These are phyloP conservation scores for Lyophyllum atratum DNA, from an alignment of 768 basidiomycete genomes.

Conservation along the genomic window DNA sequence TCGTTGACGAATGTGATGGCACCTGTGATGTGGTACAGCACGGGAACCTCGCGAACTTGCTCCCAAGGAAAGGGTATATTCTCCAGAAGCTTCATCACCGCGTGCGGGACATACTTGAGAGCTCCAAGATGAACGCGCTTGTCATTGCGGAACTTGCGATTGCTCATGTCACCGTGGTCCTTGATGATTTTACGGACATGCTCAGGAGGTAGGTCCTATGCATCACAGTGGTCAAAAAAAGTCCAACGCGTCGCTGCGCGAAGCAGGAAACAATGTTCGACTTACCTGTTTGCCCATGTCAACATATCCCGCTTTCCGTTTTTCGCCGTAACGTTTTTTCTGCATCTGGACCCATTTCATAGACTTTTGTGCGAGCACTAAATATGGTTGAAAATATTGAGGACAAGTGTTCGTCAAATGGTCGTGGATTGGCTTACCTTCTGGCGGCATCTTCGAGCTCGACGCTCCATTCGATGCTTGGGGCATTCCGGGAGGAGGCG, in stretches of 20 bases:
- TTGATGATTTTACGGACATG: slow-evolving; percentile 99
- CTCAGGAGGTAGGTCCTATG: slow-evolving; percentile 91
- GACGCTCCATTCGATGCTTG: slow-evolving; percentile 36
- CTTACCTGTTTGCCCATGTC: slow-evolving; percentile 91
- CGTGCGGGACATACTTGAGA: slow-evolving; percentile 97
- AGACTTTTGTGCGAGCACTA: slow-evolving; percentile 84
- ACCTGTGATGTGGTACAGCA: slow-evolving; percentile 98
- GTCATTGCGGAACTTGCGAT: slow-evolving; percentile 98
- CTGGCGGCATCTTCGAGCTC: slow-evolving; percentile 45
- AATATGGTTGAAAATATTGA: slow-evolving; percentile 12
- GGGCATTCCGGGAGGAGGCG: slow-evolving; percentile 58
- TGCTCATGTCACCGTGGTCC: slow-evolving; percentile 99
- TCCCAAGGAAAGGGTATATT: slow-evolving; percentile 99
- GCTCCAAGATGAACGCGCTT: slow-evolving; percentile 99
- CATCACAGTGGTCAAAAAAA: slow-evolving; percentile 21
- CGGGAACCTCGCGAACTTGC: slow-evolving; percentile 98
- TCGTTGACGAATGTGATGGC: slow-evolving; percentile 99
- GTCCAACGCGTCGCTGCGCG: slow-evolving; percentile 2
- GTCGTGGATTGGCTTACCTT: slow-evolving; percentile 37
- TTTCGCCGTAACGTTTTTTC: slow-evolving; percentile 89
- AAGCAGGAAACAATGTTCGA: slow-evolving; percentile 9
- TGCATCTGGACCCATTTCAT: slow-evolving; percentile 97
- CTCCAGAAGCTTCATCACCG: slow-evolving; percentile 98
- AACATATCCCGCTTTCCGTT: slow-evolving; percentile 84
- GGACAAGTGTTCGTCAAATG: slow-evolving; percentile 17